phyloP scores from a whole-genome alignment of 2,329 filamentous ascomycete genomes.

The Sordariomycetes sp. region DNA sequence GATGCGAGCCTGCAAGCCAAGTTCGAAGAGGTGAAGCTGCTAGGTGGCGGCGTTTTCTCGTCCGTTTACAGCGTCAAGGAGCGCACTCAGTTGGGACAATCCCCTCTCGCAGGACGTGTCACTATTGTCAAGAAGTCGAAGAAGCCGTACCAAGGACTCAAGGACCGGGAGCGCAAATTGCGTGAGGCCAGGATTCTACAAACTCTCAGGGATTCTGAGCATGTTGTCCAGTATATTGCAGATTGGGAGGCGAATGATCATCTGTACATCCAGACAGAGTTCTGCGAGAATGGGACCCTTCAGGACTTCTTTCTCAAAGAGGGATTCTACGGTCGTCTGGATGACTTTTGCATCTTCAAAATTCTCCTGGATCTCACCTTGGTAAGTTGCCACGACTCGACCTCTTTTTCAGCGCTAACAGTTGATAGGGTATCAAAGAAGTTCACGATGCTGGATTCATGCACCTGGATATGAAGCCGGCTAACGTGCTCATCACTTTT shows the following conservation, averaged over 20 bases:
- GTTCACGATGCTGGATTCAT: conserved; percentile 85
- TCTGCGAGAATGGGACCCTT: conserved; percentile 87
- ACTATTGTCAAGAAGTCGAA: conserved; percentile 94
- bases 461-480: conserved; percentile 77
- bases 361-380: conserved; percentile 78
- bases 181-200: conserved; percentile 76
- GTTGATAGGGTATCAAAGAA: conserved; percentile 66
- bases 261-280: conserved; percentile 96
- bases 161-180: conserved; percentile 75
- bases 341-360: conserved; percentile 99
- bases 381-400: conserved; percentile 42
- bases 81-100: neutral
- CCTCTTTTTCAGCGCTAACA: conserved; percentile 4
- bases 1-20: conserved; percentile 65
- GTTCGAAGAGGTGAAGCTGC: conserved; percentile 72
- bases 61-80: conserved; percentile 73
- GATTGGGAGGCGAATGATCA: conserved; percentile 81
- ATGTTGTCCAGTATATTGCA: conserved; percentile 75
- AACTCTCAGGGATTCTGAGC: conserved; percentile 69
- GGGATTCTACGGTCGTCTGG: conserved; percentile 75
- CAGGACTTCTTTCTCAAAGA: conserved; percentile 77
- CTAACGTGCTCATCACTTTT: conserved; percentile 74
- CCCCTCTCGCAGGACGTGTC: conserved; percentile 41
- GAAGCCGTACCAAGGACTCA: conserved; percentile 65
- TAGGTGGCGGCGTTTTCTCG: conserved; percentile 89